Base-by-base conservation (phyloP, 441 rosid genomes). In the Aquilaria agallochum region DNA sequence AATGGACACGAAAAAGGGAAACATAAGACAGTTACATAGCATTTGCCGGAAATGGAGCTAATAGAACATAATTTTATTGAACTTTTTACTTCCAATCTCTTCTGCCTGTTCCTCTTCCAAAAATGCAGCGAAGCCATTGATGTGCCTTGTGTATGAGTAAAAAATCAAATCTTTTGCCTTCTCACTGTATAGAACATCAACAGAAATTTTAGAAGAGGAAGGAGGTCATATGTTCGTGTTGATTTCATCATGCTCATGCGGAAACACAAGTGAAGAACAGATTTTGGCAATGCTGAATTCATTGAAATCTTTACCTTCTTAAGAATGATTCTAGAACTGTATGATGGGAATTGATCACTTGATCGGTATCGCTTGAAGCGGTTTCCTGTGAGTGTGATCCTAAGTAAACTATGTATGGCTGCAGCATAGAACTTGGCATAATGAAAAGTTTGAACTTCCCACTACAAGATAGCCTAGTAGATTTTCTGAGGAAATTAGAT, bases 111-210 rank as follows among this genome's bases (percentile, higher is more conserved):
- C 73, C 3, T 88, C 80, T 0, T 83, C 78, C 15, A 87, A 85
- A 10, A 72, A n/a, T 0, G 88, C 92, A 4, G 89, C 83, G 13
- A 88, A 91, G 5, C 94, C 90, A 58, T 88, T 82, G 68, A 91
- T 76, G 42, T 60, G 48, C 42, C 48, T 68, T 13, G 72, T 73
- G 59, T 74, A 91, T 1, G 92, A 91, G 79, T 86, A 87, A 46
- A 83, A 73, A 11, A 88, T 72, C n/a, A 76, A 55, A 5, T 73
- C 73, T 60, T 60, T 32, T 11, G 83, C 87, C 57, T 46, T 61
- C 58, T 80, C 68, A 40, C 90, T 87, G 78, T 65, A 11, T 65
- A 44, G 31, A 15, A 27, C 13, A 36, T 44, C 27, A n/a, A 49
- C 2, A 4, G 36, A 55, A 11, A 46, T 3, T 27, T 2, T 5